A percentile compares a stretch with the other conserved stretches of the same genome.
These are phyloP conservation scores for Hippophae rhamnoides DNA, from an alignment of 306 rosid species.

Conservation along the genomic window DNA sequence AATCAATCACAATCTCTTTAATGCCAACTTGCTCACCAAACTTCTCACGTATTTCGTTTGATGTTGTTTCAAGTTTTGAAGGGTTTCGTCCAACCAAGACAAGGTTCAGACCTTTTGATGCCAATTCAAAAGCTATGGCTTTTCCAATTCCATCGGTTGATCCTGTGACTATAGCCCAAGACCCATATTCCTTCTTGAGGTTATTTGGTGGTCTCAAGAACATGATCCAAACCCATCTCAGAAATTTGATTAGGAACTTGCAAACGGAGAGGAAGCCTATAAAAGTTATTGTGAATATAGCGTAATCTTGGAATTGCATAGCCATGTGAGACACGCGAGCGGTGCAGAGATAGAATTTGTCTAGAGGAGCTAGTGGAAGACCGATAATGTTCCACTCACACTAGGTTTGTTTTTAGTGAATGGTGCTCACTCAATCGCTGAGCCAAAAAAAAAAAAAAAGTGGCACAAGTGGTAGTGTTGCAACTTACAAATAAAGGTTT, in stretches of 20 bases:
- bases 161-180: slow-evolving; percentile 71
- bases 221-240: slow-evolving; percentile 46
- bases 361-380: no score
- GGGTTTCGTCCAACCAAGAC: slow-evolving; percentile 22
- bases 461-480: no score
- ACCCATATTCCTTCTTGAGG: slow-evolving; percentile 56
- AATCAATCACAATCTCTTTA: slow-evolving; percentile 23
- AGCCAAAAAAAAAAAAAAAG: no score
- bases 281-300: background rate
- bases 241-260: slow-evolving; percentile 16
- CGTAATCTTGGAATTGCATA: slow-evolving; percentile 6
- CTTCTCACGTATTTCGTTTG: slow-evolving; percentile 9
- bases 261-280: slow-evolving; percentile 33
- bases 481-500: no score
- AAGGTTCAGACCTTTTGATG: slow-evolving; percentile 37
- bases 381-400: no score
- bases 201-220: slow-evolving; percentile 56
- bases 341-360: no score
- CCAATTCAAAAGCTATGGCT: slow-evolving; percentile 47
- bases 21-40: slow-evolving; percentile 2
- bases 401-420: no score
- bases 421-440: no score
- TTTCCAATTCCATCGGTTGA: slow-evolving; percentile 75
- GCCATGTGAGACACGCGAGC: background rate
- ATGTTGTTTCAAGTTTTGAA: slow-evolving; percentile 26